Conservation (phyloP, 257 asterid genomes). For the Primulina huaijiensis region DNA sequence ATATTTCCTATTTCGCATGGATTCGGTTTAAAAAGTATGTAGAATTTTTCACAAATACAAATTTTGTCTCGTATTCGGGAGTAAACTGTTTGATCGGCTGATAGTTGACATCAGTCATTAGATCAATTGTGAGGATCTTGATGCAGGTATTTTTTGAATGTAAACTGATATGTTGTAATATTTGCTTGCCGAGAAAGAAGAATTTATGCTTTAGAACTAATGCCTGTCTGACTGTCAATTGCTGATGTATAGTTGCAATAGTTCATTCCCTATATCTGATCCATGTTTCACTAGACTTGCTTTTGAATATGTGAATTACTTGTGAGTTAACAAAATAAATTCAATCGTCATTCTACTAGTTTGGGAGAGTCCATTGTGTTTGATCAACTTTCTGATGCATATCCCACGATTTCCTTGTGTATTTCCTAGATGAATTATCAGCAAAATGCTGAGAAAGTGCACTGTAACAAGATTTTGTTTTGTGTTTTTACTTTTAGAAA, state of each 20-base stretch:
- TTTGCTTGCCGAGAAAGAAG: neutral
- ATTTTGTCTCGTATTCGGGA: neutral
- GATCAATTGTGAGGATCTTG: neutral
- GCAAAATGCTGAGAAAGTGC: neutral
- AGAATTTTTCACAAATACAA: neutral
- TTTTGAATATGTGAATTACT: neutral
- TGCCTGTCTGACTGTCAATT: neutral
- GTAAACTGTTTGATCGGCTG: neutral
- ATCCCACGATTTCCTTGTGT: neutral
- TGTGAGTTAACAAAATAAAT: neutral
- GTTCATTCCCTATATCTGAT: neutral
- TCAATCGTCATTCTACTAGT: neutral
- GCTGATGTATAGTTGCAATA: neutral
- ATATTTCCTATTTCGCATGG: constrained; percentile 20
- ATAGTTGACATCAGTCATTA: neutral
- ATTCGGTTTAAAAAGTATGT: constrained; percentile 8
- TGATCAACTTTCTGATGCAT: neutral
- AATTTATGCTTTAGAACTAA: too few species aligned
- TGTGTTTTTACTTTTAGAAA: neutral
- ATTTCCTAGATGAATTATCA: neutral
- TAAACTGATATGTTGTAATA: neutral
- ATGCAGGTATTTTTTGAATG: neutral
- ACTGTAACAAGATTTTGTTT: neutral
- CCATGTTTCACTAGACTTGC: neutral
- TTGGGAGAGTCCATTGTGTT: neutral